These are phyloP conservation scores for Dendrobium huoshanense DNA, from an alignment of 106 monocot genomes.

Conservation along the genomic window DNA sequence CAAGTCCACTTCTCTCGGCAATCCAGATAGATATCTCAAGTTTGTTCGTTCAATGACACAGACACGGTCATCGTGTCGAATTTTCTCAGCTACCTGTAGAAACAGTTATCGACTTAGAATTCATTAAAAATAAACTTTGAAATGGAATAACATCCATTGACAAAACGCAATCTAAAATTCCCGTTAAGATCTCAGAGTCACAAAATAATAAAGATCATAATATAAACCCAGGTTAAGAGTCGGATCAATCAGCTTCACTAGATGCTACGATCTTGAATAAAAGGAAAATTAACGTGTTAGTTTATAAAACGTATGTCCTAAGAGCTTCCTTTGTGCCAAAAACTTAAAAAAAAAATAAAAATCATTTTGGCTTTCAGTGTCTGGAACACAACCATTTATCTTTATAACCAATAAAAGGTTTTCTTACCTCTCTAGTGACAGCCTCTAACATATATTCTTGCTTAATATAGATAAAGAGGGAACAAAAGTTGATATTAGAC, in stretches of 20 bases:
- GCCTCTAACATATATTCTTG: too few relatives aligned
- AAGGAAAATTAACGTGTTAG: background rate
- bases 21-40: constrained; percentile 84
- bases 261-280: background rate
- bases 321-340: background rate
- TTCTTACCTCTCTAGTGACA: too few relatives aligned
- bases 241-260: background rate
- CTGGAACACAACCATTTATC: background rate
- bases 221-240: background rate
- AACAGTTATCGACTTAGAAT: background rate
- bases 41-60: constrained; percentile 86
- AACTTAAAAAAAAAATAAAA: background rate
- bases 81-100: constrained; percentile 90
- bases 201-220: background rate
- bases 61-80: constrained; percentile 68
- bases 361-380: background rate
- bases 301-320: background rate
- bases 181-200: background rate
- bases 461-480: too few relatives aligned
- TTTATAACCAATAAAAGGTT: background rate
- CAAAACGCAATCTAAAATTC: background rate
- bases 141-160: background rate
- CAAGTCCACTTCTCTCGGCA: constrained; percentile 79
- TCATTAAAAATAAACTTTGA: background rate
- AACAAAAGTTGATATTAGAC: too few relatives aligned